Conservation (phyloP, 2,329 filamentous ascomycete species). For the Colletotrichum eleusines region DNA sequence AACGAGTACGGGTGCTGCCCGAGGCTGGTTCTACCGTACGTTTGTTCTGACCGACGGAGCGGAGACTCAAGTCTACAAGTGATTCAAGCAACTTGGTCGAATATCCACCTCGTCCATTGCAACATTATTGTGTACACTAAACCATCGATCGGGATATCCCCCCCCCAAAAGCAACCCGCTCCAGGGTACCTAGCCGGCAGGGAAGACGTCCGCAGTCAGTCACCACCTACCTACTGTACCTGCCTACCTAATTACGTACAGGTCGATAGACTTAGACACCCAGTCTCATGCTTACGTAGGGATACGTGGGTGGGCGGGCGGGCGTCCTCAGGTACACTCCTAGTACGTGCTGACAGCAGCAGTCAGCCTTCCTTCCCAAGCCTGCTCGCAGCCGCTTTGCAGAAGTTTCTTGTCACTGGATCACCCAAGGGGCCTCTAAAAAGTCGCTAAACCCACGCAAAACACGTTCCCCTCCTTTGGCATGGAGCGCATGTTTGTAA, state of each 20-base stretch:
- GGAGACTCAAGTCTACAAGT: not conserved
- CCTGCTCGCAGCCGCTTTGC: conserved; percentile 14
- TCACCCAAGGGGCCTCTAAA: conserved; percentile 5
- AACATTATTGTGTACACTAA: conserved; percentile 7
- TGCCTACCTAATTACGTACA: too few species aligned
- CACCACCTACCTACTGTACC: not conserved
- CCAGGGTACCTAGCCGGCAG: not conserved
- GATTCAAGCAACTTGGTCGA: conserved; percentile 27
- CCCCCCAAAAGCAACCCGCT: not conserved
- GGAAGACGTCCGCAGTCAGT: conserved; percentile 1
- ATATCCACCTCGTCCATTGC: conserved; percentile 3
- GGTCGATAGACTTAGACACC: too few species aligned
- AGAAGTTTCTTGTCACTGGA: conserved; percentile 26
- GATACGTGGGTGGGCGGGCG: not conserved
- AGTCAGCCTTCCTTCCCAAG: not conserved
- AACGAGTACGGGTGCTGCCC: not conserved
- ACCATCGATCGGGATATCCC: conserved; percentile 3
- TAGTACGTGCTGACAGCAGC: not conserved
- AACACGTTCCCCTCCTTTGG: not conserved
- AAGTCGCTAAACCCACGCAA: not conserved
- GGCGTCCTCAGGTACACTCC: not conserved
- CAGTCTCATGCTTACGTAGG: not conserved
- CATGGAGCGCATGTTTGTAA: conserved; percentile 7
- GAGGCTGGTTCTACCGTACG: not conserved
- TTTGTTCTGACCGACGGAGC: not conserved